These are phyloP conservation scores for Lepidopterella palustris DNA, from an alignment of 495 filamentous ascomycete genomes.

Conservation along the genomic window DNA sequence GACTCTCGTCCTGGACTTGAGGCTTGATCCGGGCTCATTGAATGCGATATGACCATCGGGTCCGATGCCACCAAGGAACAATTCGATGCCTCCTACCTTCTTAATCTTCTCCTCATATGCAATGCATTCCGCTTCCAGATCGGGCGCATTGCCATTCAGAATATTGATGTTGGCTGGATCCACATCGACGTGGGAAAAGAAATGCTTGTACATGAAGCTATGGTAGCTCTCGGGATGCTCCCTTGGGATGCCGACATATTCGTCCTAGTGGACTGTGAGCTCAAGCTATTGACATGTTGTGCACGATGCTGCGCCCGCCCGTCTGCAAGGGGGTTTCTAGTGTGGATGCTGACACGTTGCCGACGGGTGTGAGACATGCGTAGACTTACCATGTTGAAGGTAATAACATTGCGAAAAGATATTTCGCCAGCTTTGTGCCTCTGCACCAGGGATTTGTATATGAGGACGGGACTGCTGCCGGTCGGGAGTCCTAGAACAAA, in stretches of 20 bases:
- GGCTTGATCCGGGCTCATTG: constrained; percentile 79
- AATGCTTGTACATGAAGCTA: constrained; percentile 86
- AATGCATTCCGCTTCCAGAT: constrained; percentile 70
- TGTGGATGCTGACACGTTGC: background rate
- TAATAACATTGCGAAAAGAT: constrained; percentile 81
- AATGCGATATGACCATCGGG: constrained; percentile 86
- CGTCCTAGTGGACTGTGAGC: constrained; percentile 51
- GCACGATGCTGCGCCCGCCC: background rate
- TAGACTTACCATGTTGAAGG: constrained; percentile 77
- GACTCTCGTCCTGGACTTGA: constrained; percentile 71
- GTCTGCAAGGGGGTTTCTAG: background rate
- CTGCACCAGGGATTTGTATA: constrained; percentile 71
- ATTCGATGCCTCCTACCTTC: constrained; percentile 68
- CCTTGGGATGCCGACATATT: constrained; percentile 76
- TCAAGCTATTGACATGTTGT: background rate
- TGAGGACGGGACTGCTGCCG: constrained; percentile 68
- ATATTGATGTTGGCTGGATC: constrained; percentile 75
- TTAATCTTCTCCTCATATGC: constrained; percentile 75
- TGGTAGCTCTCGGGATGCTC: constrained; percentile 82
- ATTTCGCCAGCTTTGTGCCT: constrained; percentile 71
- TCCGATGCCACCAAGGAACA: constrained; percentile 80
- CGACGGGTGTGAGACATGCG: background rate
- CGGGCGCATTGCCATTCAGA: constrained; percentile 71
- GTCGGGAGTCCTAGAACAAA: constrained; percentile 83
- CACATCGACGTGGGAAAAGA: constrained; percentile 84